A percentile compares a stretch with the other conserved stretches of the same genome.
These are phyloP conservation scores for Teunomyces kruisii DNA, from an alignment of 805 yeast species.

Conservation along the genomic window DNA sequence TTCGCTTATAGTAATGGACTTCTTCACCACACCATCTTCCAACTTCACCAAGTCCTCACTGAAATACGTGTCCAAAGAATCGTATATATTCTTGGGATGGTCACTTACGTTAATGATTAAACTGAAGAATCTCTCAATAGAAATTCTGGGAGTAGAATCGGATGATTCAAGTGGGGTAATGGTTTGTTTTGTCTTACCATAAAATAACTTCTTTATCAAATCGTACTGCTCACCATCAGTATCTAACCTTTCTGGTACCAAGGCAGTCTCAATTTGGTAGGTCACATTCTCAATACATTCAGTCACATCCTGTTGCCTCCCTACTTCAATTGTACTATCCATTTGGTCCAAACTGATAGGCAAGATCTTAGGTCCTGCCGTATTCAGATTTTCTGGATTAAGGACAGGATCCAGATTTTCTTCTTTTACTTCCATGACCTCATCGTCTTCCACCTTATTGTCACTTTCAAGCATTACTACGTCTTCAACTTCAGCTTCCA, in stretches of 20 bases:
- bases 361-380: constrained; percentile 17
- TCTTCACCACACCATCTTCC: constrained; percentile 71
- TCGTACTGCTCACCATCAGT: constrained; percentile 81
- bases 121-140: constrained; percentile 73
- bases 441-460: neutral
- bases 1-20: constrained; percentile 67
- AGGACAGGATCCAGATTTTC: neutral
- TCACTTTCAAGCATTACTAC: constrained; percentile 8
- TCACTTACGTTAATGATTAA: constrained; percentile 83
- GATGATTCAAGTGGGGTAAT: constrained; percentile 54
- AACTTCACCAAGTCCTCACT: constrained; percentile 68
- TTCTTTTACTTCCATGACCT: neutral
- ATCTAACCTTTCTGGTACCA: constrained; percentile 64
- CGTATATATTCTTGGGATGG: constrained; percentile 86
- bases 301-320: constrained; percentile 95
- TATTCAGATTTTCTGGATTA: neutral
- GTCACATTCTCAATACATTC: constrained; percentile 95
- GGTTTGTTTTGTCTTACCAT: constrained; percentile 81
- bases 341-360: constrained; percentile 60
- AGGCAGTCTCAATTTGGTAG: constrained; percentile 86
- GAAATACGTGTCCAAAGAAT: constrained; percentile 83
- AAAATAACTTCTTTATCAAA: constrained; percentile 74
- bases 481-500: constrained; percentile 8
- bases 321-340: constrained; percentile 73
- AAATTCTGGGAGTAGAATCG: constrained; percentile 28